These are phyloP conservation scores for Agapanthus africanus DNA, from an alignment of 106 monocot genomes.

Conservation along the genomic window DNA sequence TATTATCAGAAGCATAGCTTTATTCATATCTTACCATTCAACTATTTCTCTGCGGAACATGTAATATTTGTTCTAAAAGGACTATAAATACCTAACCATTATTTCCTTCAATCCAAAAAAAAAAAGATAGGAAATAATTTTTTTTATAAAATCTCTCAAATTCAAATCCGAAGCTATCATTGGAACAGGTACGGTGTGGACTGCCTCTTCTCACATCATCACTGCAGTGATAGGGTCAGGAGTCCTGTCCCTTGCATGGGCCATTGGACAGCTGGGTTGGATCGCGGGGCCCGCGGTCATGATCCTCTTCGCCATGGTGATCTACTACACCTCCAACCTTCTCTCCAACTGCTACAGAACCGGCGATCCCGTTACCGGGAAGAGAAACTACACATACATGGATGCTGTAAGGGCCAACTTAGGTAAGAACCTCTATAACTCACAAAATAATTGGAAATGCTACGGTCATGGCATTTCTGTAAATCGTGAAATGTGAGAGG, in stretches of 20 bases:
- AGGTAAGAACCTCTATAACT: conserved; percentile 9
- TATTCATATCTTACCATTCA: no score
- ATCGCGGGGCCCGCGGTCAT: conserved; percentile 38
- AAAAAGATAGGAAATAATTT: no score
- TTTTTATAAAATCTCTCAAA: no score
- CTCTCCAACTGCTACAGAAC: conserved; percentile 40
- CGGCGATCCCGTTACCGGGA: conserved; percentile 31
- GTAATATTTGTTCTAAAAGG: no score
- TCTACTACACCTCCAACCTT: conserved; percentile 47
- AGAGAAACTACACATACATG: conserved; percentile 51
- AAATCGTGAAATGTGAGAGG: no score
- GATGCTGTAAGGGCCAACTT: conserved; percentile 46
- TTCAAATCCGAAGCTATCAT: neutral
- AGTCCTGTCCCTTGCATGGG: conserved; percentile 50
- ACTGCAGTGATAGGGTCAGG: conserved; percentile 54
- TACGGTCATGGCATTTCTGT: no score
- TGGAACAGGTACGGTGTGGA: conserved; percentile 29
- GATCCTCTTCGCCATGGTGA: conserved; percentile 44
- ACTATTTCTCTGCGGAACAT: no score
- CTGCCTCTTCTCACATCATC: conserved; percentile 42
- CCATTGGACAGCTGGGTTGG: conserved; percentile 50
- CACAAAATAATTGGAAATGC: no score
- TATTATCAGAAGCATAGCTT: no score
- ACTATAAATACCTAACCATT: no score
- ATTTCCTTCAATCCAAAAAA: no score